These are phyloP conservation scores for Cyphellophora europaea DNA, from an alignment of 2,329 filamentous ascomycete genomes.

Conservation along the genomic window DNA sequence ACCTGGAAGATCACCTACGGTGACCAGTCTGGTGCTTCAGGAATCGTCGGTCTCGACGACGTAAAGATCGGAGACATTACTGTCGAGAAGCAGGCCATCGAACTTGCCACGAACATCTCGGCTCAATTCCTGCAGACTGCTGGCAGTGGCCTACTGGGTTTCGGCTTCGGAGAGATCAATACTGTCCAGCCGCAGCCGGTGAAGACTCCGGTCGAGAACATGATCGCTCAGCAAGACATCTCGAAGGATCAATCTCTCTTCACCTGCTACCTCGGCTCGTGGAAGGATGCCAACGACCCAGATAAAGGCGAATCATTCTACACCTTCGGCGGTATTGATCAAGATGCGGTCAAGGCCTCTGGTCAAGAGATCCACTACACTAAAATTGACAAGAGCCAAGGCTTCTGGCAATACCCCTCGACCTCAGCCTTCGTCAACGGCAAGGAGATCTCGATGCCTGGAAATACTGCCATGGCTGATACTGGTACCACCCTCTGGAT, in stretches of 20 bases:
- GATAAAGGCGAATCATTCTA: slow-evolving; percentile 51
- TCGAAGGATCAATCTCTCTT: slow-evolving; percentile 48
- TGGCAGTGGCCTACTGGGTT: slow-evolving; percentile 52
- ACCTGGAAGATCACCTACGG: slow-evolving; percentile 61
- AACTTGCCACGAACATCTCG: slow-evolving; percentile 53
- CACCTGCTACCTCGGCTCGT: slow-evolving; percentile 53
- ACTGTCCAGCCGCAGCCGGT: slow-evolving; percentile 48
- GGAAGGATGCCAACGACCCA: slow-evolving; percentile 37
- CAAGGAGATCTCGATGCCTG: slow-evolving; percentile 37
- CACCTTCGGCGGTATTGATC: slow-evolving; percentile 64
- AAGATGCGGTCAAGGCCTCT: slow-evolving; percentile 47
- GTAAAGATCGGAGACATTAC: slow-evolving; percentile 53
- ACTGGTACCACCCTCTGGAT: slow-evolving; percentile 63
- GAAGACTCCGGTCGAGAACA: slow-evolving; percentile 58
- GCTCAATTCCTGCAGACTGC: slow-evolving; percentile 45
- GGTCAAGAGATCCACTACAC: slow-evolving; percentile 50
- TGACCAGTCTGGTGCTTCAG: slow-evolving; percentile 57
- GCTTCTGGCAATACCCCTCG: slow-evolving; percentile 61
- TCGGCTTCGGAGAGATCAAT: slow-evolving; percentile 54
- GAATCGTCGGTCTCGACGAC: slow-evolving; percentile 54
- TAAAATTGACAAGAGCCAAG: slow-evolving; percentile 52
- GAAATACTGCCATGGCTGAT: slow-evolving; percentile 61
- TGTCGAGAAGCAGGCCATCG: slow-evolving; percentile 54
- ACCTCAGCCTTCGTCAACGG: slow-evolving; percentile 49
- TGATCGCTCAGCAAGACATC: slow-evolving; percentile 51